A percentile compares a stretch with the other conserved stretches of the same genome.
phyloP scores from a whole-genome alignment of 1,139 yeast genomes.

The Saccharomyces hybrid region DNA sequence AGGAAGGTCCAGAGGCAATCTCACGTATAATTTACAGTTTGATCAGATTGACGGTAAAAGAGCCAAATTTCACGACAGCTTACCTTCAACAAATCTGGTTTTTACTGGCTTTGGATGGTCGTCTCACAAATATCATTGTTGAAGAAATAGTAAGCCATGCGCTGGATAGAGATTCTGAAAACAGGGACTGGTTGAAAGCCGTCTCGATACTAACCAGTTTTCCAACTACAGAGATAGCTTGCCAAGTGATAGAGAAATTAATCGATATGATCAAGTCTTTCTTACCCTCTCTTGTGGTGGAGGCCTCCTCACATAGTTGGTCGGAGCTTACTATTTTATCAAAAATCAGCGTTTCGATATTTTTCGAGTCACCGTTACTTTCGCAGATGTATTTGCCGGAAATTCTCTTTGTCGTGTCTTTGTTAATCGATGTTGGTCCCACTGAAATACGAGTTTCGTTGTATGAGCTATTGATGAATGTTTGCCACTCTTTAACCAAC shows the following conservation, averaged over 20 bases:
- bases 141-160: constrained; percentile 72
- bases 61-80: constrained; percentile 37
- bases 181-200: constrained; percentile 58
- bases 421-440: constrained; percentile 68
- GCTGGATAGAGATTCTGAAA: constrained; percentile 66
- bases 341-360: constrained; percentile 55
- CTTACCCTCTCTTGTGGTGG: constrained; percentile 38
- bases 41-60: constrained; percentile 47
- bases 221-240: constrained; percentile 68
- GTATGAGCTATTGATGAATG: constrained; percentile 58
- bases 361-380: constrained; percentile 63
- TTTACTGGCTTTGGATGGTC: constrained; percentile 52
- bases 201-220: constrained; percentile 54
- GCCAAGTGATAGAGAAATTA: constrained; percentile 52
- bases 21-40: constrained; percentile 57
- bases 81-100: constrained; percentile 66
- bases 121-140: constrained; percentile 49
- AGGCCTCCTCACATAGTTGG: constrained; percentile 54
- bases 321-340: constrained; percentile 66
- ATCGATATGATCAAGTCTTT: constrained; percentile 42
- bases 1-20: constrained; percentile 52
- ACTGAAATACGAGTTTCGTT: constrained; percentile 59
- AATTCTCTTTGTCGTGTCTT: constrained; percentile 57
- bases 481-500: constrained; percentile 63
- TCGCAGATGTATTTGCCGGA: constrained; percentile 68